A percentile compares a stretch with the other conserved stretches of the same genome.
Evolutionary conservation across 2,329 filamentous ascomycete species (phyloP).

Genomic region (Chrysoporthe deuterocubensis): DNA sequence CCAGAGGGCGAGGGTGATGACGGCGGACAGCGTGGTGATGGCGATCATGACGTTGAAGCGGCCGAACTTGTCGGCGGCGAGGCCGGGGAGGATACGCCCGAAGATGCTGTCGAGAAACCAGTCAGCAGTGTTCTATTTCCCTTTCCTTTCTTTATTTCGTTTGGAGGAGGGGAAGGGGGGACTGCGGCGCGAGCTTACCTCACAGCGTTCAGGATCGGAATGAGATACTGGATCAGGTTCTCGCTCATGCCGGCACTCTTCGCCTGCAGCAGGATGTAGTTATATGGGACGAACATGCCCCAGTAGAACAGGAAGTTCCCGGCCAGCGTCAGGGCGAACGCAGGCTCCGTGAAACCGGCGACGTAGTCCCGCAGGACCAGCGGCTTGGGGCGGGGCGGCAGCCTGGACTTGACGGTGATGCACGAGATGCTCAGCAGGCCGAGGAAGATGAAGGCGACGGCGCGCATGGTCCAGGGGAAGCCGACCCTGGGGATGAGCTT

Average conservation of each 20-base stretch:
- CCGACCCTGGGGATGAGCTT: conserved; percentile 52
- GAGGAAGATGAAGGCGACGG: conserved; percentile 43
- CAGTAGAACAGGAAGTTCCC: conserved; percentile 60
- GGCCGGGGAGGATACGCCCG: conserved; percentile 56
- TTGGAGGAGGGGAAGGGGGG: background rate
- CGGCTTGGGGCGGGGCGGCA: conserved; percentile 41
- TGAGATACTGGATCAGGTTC: conserved; percentile 49
- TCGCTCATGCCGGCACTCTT: conserved; percentile 47
- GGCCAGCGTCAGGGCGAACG: conserved; percentile 47
- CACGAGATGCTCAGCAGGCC: conserved; percentile 37
- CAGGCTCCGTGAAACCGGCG: conserved; percentile 49
- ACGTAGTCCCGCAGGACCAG: conserved; percentile 53
- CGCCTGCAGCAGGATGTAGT: conserved; percentile 56
- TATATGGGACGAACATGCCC: conserved; percentile 60
- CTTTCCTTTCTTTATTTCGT: background rate
- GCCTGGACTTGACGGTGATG: conserved; percentile 41
- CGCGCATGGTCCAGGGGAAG: conserved; percentile 46
- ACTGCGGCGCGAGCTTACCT: conserved; percentile 39
- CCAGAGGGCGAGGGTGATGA: conserved; percentile 48
- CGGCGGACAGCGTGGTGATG: conserved; percentile 48
- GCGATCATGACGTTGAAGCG: conserved; percentile 50
- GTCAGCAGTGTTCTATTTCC: conserved; percentile 9
- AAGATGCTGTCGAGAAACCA: conserved; percentile 43
- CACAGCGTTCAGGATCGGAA: conserved; percentile 62
- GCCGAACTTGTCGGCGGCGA: conserved; percentile 47